Percentiles rank a stretch among this genome's conserved stretches.
Conservation (phyloP, 78 protist genomes). For the Diacronema lutheri region DNA sequence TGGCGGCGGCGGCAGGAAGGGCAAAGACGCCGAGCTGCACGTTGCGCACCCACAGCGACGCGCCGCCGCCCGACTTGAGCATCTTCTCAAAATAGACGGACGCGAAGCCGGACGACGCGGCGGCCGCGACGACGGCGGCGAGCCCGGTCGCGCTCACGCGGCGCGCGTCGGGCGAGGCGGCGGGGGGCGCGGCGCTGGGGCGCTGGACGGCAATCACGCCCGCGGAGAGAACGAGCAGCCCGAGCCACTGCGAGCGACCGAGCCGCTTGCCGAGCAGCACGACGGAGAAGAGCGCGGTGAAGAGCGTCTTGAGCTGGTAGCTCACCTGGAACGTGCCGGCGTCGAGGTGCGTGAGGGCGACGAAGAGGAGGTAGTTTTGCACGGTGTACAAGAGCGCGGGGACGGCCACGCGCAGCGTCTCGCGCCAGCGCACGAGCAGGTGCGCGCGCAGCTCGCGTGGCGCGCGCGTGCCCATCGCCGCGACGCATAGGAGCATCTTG, state of each 20-base stretch:
- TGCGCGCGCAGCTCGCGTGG: background rate
- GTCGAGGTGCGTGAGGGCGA: constrained; percentile 65
- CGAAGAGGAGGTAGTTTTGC: constrained; percentile 64
- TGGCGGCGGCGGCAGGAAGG: background rate
- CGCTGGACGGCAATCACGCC: constrained; percentile 5
- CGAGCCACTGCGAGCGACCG: background rate
- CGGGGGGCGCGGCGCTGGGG: no score
- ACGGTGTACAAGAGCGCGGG: constrained; percentile 65
- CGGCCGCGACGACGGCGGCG: background rate
- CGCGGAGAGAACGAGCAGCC: background rate
- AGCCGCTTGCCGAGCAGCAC: background rate
- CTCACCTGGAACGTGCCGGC: constrained; percentile 44
- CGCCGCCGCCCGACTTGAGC: background rate
- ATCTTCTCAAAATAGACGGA: constrained; percentile 3
- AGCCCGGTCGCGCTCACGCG: background rate
- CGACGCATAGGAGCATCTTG: background rate
- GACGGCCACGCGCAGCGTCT: constrained; percentile 36
- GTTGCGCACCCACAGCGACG: constrained; percentile 22
- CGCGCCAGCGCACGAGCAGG: constrained; percentile 8
- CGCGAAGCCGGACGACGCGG: background rate
- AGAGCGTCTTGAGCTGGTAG: constrained; percentile 18
- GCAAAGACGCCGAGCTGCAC: background rate
- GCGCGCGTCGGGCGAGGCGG: no score
- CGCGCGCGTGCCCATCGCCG: background rate
- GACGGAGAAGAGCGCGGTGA: constrained; percentile 4